These are phyloP conservation scores for Drosera capensis DNA, from an alignment of 148 eudicot species.

Conservation along the genomic window DNA sequence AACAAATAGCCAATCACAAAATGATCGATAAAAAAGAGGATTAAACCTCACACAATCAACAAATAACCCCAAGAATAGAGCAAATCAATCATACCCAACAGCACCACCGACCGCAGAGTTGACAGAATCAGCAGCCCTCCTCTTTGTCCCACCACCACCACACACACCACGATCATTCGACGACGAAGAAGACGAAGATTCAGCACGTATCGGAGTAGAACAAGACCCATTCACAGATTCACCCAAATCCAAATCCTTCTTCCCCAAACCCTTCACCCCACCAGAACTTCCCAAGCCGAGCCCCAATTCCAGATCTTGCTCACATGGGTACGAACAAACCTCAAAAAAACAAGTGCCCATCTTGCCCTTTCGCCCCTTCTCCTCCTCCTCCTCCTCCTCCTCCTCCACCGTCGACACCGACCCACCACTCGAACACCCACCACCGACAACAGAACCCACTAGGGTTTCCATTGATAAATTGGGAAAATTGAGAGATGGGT, in stretches of 20 bases:
- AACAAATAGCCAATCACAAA: not conserved
- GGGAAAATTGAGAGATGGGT: no score
- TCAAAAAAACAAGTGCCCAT: slow-evolving; percentile 20
- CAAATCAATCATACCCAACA: slow-evolving; percentile 17
- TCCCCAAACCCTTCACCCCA: slow-evolving; percentile 8
- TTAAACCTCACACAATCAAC: no score
- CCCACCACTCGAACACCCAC: slow-evolving; percentile 22
- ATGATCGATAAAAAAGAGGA: not conserved
- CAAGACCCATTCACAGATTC: slow-evolving; percentile 12
- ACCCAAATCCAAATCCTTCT: slow-evolving; percentile 27
- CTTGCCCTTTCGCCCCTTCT: slow-evolving; percentile 10
- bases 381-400: no score
- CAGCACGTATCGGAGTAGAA: slow-evolving; percentile 30
- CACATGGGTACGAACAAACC: slow-evolving; percentile 45
- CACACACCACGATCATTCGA: slow-evolving; percentile 7
- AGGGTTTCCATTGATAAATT: no score
- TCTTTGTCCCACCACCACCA: slow-evolving; percentile 33
- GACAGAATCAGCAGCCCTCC: slow-evolving; percentile 48
- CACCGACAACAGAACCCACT: no score
- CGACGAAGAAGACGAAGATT: slow-evolving; percentile 39
- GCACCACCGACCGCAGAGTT: slow-evolving; percentile 41
- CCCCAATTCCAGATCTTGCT: slow-evolving; percentile 53
- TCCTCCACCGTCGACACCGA: slow-evolving; percentile 35
- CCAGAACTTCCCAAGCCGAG: slow-evolving; percentile 31
- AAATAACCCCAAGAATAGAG: not conserved